Percentiles rank a stretch among this genome's conserved stretches.
phyloP scores from a whole-genome alignment of 768 basidiomycete species.

The Mycena indigotica region DNA sequence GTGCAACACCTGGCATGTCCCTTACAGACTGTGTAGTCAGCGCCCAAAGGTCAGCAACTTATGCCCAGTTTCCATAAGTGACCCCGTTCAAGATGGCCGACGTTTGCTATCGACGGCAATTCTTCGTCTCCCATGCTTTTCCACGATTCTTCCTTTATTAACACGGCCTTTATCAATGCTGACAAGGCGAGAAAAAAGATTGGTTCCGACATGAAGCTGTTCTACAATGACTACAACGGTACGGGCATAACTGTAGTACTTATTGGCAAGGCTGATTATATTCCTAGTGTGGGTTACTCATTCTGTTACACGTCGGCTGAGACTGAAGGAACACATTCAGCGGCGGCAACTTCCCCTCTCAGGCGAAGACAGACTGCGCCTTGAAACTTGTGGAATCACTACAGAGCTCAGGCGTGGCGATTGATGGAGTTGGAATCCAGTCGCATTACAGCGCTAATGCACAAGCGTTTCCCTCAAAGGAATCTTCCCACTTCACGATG shows the following conservation, averaged over 20 bases:
- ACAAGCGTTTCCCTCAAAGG: conserved; percentile 19
- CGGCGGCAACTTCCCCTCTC: conserved; percentile 20
- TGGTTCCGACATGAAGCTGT: conserved; percentile 10
- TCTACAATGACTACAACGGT: conserved; percentile 23
- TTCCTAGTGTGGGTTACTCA: conserved; percentile 14
- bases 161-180: conserved; percentile 19
- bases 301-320: not conserved
- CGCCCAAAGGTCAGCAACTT: conserved; percentile 10
- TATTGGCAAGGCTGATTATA: not conserved
- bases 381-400: conserved; percentile 16
- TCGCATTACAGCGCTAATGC: conserved; percentile 22
- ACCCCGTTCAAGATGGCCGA: conserved; percentile 14
- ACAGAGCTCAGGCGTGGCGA: conserved; percentile 4
- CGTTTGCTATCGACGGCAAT: conserved; percentile 21
- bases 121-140: conserved; percentile 20
- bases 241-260: not conserved
- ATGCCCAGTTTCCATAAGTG: not conserved
- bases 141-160: conserved; percentile 18
- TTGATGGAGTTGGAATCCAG: conserved; percentile 22
- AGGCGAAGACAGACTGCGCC: conserved; percentile 20
- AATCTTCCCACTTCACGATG: conserved; percentile 21
- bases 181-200: conserved; percentile 18
- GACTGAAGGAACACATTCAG: not conserved
- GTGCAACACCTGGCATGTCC: conserved; percentile 14
- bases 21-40: conserved; percentile 22